Conservation (phyloP, 306 rosid genomes). For the Lablab purpureus region DNA sequence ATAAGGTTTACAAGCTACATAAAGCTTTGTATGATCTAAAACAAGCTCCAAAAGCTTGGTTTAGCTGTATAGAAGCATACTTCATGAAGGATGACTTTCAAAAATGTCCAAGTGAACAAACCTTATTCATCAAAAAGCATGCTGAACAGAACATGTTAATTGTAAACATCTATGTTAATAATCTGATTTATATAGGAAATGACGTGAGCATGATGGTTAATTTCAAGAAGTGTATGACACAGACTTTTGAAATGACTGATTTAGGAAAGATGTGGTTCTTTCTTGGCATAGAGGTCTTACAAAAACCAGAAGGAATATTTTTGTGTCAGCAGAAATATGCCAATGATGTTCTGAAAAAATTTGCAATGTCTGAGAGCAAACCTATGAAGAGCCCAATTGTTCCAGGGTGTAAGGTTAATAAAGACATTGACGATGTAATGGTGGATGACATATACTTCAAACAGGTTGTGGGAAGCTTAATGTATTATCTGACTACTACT, state of each 20-base stretch:
- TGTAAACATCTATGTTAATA: background rate
- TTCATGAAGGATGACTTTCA: background rate
- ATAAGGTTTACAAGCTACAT: background rate
- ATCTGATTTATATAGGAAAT: background rate
- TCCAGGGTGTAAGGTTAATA: no score
- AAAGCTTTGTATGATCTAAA: background rate
- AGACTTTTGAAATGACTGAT: background rate
- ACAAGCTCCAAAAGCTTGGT: background rate
- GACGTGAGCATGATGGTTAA: background rate
- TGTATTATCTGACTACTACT: background rate
- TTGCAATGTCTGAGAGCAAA: background rate
- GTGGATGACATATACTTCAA: background rate
- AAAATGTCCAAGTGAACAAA: background rate
- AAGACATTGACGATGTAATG: background rate
- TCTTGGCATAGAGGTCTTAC: no score
- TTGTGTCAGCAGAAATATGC: background rate
- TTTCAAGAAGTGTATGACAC: background rate
- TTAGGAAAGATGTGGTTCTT: background rate
- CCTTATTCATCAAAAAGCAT: background rate
- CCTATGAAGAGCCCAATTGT: background rate
- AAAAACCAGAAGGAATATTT: background rate
- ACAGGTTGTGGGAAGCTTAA: background rate
- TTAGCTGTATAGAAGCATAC: background rate
- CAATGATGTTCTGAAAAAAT: background rate
- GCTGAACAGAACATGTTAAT: background rate